Evolutionary conservation across 306 rosid genomes (phyloP).

Genomic region (Pyrus betulifolia): DNA sequence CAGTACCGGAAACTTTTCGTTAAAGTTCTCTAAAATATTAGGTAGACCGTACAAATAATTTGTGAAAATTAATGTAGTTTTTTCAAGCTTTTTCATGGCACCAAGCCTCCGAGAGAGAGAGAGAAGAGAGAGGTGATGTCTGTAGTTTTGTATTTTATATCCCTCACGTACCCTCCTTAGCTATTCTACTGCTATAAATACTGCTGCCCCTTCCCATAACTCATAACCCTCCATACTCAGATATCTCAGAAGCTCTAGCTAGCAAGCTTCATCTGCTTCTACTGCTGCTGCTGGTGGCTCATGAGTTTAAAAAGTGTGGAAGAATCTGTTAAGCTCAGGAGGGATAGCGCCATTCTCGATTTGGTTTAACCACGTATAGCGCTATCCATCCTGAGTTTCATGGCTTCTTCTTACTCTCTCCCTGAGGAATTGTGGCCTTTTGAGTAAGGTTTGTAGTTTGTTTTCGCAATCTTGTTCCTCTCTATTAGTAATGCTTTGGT

Average conservation of each 20-base stretch:
- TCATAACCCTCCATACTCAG: neutral
- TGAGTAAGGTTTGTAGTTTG: neutral
- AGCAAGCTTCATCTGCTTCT: neutral
- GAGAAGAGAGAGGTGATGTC: neutral
- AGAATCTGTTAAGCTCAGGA: conserved; percentile 87
- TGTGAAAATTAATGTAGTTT: neutral
- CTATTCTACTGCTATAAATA: conserved; percentile 7
- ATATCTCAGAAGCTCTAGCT: neutral
- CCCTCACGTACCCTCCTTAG: neutral
- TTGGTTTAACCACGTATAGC: conserved; percentile 23
- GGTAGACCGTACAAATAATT: neutral
- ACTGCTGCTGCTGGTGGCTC: neutral
- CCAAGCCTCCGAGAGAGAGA: neutral
- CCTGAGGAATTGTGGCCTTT: neutral
- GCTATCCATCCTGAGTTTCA: conserved; percentile 97
- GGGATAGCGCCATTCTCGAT: conserved; percentile 76
- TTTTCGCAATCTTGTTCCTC: too few species aligned
- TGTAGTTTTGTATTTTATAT: neutral
- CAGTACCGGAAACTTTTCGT: too few species aligned
- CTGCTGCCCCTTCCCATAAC: neutral
- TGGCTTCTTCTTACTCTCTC: conserved; percentile 51
- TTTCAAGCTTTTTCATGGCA: neutral
- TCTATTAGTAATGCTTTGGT: too few species aligned
- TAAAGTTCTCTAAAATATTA: neutral
- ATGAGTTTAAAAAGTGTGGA: neutral